Conservation (phyloP, 768 basidiomycete genomes). For the Hebeloma cylindrosporum region DNA sequence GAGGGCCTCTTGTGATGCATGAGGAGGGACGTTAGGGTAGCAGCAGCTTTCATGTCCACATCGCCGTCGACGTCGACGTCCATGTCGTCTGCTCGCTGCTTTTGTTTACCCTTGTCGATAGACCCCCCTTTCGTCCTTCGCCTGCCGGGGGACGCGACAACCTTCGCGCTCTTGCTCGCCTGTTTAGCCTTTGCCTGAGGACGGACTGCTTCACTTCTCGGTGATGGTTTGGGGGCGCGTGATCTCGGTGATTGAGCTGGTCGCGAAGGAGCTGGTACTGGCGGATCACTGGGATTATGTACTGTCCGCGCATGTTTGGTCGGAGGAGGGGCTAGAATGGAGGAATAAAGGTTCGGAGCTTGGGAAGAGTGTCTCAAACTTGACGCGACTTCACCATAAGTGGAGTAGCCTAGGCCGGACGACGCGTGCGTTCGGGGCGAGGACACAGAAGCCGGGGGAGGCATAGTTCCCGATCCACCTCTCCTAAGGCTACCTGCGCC, state of each 20-base stretch:
- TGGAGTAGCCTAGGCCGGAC: constrained; percentile 33
- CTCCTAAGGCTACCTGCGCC: constrained; percentile 31
- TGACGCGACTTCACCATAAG: constrained; percentile 31
- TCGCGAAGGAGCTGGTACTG: constrained; percentile 52
- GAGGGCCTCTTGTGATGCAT: constrained; percentile 62
- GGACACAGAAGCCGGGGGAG: constrained; percentile 41
- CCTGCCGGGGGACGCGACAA: constrained; percentile 37
- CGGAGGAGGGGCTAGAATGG: constrained; percentile 76
- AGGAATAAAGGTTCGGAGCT: constrained; percentile 66
- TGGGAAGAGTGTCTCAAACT: constrained; percentile 35
- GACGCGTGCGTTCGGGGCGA: constrained; percentile 47
- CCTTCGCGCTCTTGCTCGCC: constrained; percentile 32
- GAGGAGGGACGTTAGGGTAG: constrained; percentile 71
- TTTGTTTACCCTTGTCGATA: constrained; percentile 51
- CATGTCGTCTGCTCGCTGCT: constrained; percentile 30
- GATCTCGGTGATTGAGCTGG: constrained; percentile 45
- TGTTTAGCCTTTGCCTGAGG: constrained; percentile 42
- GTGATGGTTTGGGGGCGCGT: constrained; percentile 38
- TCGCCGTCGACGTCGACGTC: constrained; percentile 51
- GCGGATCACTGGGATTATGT: constrained; percentile 70
- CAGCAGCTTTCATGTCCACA: constrained; percentile 81
- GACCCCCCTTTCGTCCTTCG: constrained; percentile 42
- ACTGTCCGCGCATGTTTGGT: constrained; percentile 78
- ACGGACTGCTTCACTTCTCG: constrained; percentile 50
- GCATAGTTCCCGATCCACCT: constrained; percentile 46